Evolutionary conservation across 768 basidiomycete species (phyloP), one percentile per base, ranked within the genome.

Genomic region (Lactarius tabidus): DNA sequence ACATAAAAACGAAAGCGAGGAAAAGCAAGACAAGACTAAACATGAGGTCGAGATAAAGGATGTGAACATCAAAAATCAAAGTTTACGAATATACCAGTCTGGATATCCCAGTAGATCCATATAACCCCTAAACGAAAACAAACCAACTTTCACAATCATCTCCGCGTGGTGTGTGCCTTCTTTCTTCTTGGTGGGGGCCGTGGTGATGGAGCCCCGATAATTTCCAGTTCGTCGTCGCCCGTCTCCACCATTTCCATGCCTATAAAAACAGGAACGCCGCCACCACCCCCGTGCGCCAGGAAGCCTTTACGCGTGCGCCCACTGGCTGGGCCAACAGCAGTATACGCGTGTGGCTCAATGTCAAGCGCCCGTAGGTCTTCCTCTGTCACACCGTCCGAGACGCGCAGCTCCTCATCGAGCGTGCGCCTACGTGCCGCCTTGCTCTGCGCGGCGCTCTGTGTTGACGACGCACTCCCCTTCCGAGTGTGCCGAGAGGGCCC

Each of bases 231-330:
- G 14, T 59, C 58, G 23, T 48, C 45, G 23, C 43, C 20, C 20
- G 20, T n/a, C 8, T 33, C 59, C 1, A 0, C 51, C 56, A 0
- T 59, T 35, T 77, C 78, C 20, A 77, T 75, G 0, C 74, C 87
- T 84, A 90, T 86, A 64, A 85, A 84, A 14, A 93, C 86, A 1
- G 90, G 86, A 1, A 72, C 64, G 1, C 91, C 91, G 28, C 86
- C 89, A 12, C 82, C 89, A 1, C 91, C 90, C 15, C 90, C 90
- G 70, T 84, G 86, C 4, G 88, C 86, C 26, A 91, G 77, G 67
- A 91, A 93, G 2, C 88, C 87, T 6, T 72, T 76, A 20, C 75
- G 78, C 69, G 80, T 84, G 58, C 79, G 79, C 45, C 78, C 83
- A 14, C 88, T 88, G 20, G 82, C 87, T 2, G 78, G 74, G 15